phyloP scores from a whole-genome alignment of 305 asterid species.

The Fraxinus xanthoxyloides region DNA sequence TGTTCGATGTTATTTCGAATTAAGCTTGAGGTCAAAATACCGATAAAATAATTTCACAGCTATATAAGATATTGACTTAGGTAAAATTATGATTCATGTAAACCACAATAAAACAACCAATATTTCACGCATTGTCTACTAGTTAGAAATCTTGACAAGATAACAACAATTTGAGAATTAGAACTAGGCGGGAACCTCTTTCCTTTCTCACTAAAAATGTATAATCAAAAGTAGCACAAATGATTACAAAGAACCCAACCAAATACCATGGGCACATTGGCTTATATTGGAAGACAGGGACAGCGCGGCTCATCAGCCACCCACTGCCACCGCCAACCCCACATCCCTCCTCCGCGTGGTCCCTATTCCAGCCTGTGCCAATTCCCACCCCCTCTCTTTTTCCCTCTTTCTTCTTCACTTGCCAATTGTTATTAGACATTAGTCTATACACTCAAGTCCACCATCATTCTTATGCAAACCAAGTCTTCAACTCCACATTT shows the following conservation, averaged over 20 bases:
- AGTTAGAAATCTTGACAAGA: not conserved
- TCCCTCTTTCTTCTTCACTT: not conserved
- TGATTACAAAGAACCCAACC: not conserved
- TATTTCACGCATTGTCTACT: no score
- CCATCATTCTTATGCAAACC: not conserved
- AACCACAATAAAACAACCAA: not conserved
- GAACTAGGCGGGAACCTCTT: not conserved
- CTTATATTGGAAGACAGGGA: not conserved
- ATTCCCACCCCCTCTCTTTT: not conserved
- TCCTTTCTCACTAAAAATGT: not conserved
- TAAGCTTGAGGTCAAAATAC: not conserved
- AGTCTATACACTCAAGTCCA: not conserved
- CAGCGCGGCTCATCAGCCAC: not conserved
- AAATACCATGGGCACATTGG: not conserved
- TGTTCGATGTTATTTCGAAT: not conserved
- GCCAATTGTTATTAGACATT: not conserved
- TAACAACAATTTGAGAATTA: no score
- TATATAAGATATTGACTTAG: not conserved
- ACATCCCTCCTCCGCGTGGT: not conserved
- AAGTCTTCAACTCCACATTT: slow-evolving; percentile 1
- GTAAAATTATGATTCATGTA: no score
- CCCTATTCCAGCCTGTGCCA: not conserved
- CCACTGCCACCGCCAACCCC: not conserved
- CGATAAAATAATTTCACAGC: not conserved
- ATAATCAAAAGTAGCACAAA: not conserved